phyloP scores from a whole-genome alignment of 306 rosid genomes.

The Abrus pulchellus region DNA sequence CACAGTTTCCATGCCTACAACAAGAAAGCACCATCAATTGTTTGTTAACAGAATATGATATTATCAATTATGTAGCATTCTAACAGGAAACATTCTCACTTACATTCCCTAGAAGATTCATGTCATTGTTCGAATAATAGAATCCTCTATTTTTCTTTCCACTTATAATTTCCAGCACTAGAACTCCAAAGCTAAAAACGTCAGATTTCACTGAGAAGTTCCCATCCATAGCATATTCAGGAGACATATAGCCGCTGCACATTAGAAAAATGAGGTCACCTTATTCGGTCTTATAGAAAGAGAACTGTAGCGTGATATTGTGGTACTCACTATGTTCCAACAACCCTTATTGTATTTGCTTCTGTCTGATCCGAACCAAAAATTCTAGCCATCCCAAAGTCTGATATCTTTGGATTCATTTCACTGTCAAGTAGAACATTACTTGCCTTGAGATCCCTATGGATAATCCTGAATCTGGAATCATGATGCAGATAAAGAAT shows the following conservation, averaged over 20 bases:
- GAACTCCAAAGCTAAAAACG: constrained; percentile 81
- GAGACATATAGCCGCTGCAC: constrained; percentile 81
- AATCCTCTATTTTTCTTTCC: constrained; percentile 76
- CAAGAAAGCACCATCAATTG: constrained; percentile 33
- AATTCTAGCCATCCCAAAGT: constrained; percentile 86
- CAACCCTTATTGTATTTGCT: constrained; percentile 76
- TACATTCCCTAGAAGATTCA: constrained; percentile 74
- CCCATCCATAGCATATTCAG: constrained; percentile 86
- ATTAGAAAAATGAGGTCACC: constrained; percentile 1
- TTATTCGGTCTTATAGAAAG: constrained; percentile 1
- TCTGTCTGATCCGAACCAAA: constrained; percentile 65
- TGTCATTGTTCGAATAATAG: constrained; percentile 61
- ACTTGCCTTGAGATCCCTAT: constrained; percentile 85
- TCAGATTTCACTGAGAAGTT: constrained; percentile 78
- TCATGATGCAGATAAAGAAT: constrained; percentile 85
- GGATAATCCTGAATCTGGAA: constrained; percentile 78
- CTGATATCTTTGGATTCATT: constrained; percentile 78
- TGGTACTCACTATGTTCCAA: constrained; percentile 82
- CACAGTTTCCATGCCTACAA: constrained; percentile 79
- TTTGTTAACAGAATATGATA: constrained; percentile 35
- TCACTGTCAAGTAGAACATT: constrained; percentile 73
- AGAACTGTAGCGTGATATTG: neutral
- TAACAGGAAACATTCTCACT: constrained; percentile 20
- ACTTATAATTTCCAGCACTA: constrained; percentile 69
- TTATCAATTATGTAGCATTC: constrained; percentile 26